These are phyloP conservation scores for Conticribra weissflogii DNA, from an alignment of 108 stramenopile genomes.

Conservation along the genomic window DNA sequence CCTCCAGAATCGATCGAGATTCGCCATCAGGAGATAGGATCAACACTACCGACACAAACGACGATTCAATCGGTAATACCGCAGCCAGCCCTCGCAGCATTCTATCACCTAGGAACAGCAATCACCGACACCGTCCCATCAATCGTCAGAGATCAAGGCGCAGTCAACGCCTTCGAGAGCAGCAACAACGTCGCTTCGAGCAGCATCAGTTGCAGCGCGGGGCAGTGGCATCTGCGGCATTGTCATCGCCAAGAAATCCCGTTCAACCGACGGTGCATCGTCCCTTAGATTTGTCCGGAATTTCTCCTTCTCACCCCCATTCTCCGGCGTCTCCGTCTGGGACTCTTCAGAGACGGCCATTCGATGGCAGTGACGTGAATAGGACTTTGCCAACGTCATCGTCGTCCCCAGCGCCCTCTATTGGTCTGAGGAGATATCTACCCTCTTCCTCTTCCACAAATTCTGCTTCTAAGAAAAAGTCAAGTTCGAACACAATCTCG, in stretches of 20 bases:
- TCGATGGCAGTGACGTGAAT: no score
- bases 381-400: no score
- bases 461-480: not conserved
- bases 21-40: not conserved
- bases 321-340: no score
- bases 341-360: no score
- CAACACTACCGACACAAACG: not conserved
- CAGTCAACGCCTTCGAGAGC: constrained; percentile 7
- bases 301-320: no score
- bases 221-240: not conserved
- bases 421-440: not conserved
- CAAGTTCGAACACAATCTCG: not conserved
- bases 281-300: no score
- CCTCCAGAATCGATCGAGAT: no score
- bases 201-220: constrained; percentile 1
- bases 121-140: not conserved
- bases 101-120: not conserved
- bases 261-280: not conserved
- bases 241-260: not conserved
- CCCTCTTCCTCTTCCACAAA: not conserved
- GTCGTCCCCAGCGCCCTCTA: no score
- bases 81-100: not conserved
- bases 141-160: not conserved
- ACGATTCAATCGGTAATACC: not conserved
- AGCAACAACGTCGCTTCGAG: not conserved